phyloP scores from a whole-genome alignment of 805 yeast genomes.

The Ogataea pini region DNA sequence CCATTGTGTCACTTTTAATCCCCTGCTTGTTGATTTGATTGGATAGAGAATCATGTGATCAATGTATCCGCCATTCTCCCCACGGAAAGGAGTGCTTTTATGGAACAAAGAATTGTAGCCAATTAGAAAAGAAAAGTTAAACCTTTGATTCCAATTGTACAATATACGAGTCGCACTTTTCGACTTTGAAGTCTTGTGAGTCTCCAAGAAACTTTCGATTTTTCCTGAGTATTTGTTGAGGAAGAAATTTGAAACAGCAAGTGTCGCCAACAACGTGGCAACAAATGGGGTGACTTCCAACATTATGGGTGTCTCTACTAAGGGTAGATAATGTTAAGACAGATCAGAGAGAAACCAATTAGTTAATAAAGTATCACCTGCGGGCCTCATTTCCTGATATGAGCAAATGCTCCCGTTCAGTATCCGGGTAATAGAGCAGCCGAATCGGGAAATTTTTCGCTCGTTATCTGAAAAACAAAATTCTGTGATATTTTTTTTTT shows the following conservation, averaged over 20 bases:
- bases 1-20: constrained; percentile 31
- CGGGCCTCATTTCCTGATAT: constrained; percentile 4
- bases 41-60: constrained; percentile 32
- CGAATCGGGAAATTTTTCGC: background rate
- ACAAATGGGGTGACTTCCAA: constrained; percentile 2
- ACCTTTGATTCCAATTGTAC: constrained; percentile 16
- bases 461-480: constrained; percentile 2
- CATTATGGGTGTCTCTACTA: background rate
- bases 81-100: constrained; percentile 6
- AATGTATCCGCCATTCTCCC: constrained; percentile 28
- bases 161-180: constrained; percentile 11
- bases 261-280: constrained; percentile 3
- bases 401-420: background rate
- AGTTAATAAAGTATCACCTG: too few relatives aligned
- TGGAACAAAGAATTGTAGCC: constrained; percentile 4
- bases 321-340: too few relatives aligned
- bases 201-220: constrained; percentile 16
- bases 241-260: constrained; percentile 5
- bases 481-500: background rate
- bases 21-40: constrained; percentile 31
- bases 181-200: constrained; percentile 10
- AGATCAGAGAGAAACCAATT: too few relatives aligned
- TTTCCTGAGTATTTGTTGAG: constrained; percentile 5
- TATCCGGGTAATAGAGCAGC: constrained; percentile 1
- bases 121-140: background rate